These are phyloP conservation scores for Alternaria triticina DNA, from an alignment of 2,329 filamentous ascomycete species.

Conservation along the genomic window DNA sequence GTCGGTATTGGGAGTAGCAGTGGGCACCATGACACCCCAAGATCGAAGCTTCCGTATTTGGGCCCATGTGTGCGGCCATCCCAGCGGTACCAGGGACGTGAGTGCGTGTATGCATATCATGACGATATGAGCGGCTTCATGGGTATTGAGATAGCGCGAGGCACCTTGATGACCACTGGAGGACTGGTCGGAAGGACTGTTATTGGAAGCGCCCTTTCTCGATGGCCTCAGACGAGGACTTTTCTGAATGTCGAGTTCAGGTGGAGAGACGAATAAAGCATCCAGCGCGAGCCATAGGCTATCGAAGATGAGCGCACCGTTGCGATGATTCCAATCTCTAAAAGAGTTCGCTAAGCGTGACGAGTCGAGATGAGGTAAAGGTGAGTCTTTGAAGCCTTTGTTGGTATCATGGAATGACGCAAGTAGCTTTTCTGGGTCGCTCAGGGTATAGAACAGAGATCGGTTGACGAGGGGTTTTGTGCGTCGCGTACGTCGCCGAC, in stretches of 20 bases:
- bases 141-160: constrained; percentile 36
- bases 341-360: constrained; percentile 38
- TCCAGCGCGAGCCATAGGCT: constrained; percentile 42
- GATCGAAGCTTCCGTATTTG: constrained; percentile 47
- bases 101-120: constrained; percentile 52
- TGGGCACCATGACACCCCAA: constrained; percentile 45
- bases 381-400: constrained; percentile 32
- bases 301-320: constrained; percentile 47
- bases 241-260: constrained; percentile 37
- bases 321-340: constrained; percentile 40
- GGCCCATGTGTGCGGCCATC: constrained; percentile 40
- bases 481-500: constrained; percentile 17
- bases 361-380: constrained; percentile 45
- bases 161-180: not conserved
- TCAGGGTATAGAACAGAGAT: constrained; percentile 44
- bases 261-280: constrained; percentile 44
- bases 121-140: constrained; percentile 50
- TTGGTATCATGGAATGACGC: constrained; percentile 42
- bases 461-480: constrained; percentile 36
- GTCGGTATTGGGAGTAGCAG: constrained; percentile 25
- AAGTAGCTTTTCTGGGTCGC: constrained; percentile 40
- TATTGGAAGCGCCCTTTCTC: constrained; percentile 15
- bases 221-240: constrained; percentile 27
- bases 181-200: not conserved
- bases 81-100: constrained; percentile 41